A percentile compares a stretch with the other conserved stretches of the same genome.
Evolutionary conservation across 192 early-diverging fungal species (phyloP).

Genomic region (Coemansia sp.): DNA sequence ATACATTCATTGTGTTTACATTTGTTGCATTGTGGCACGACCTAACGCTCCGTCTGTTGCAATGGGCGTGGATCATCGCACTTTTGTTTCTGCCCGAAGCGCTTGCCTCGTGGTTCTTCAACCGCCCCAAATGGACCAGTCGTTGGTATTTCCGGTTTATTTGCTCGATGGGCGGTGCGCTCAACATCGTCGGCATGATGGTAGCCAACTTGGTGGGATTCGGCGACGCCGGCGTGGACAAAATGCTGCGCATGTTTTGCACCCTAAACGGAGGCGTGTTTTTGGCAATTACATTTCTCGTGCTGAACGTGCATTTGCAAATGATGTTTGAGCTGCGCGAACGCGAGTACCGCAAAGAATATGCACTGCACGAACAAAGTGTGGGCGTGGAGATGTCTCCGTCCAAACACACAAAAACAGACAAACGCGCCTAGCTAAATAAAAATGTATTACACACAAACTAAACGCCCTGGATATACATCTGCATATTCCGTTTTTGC

Average conservation of each 20-base stretch:
- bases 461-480: conserved; percentile 1
- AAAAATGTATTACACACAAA: no score
- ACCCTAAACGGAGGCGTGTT: conserved; percentile 48
- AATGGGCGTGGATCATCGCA: conserved; percentile 91
- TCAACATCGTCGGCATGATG: conserved; percentile 95
- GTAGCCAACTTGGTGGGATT: conserved; percentile 96
- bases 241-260: conserved; percentile 68
- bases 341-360: conserved; percentile 60
- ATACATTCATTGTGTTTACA: conserved; percentile 86
- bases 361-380: neutral
- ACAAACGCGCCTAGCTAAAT: no score
- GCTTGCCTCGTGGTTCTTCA: conserved; percentile 56
- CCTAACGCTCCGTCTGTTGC: conserved; percentile 75
- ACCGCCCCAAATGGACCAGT: conserved; percentile 26
- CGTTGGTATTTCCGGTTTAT: conserved; percentile 69
- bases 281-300: conserved; percentile 51
- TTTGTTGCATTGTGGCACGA: conserved; percentile 99
- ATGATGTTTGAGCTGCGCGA: conserved; percentile 83
- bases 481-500: neutral
- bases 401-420: neutral
- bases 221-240: conserved; percentile 80
- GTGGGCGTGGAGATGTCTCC: neutral
- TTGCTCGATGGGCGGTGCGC: conserved; percentile 75
- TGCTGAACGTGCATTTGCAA: conserved; percentile 67
- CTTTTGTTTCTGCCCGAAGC: conserved; percentile 86